These are phyloP conservation scores for Nemania bipapillata DNA, from an alignment of 2,329 filamentous ascomycete genomes.

Conservation along the genomic window DNA sequence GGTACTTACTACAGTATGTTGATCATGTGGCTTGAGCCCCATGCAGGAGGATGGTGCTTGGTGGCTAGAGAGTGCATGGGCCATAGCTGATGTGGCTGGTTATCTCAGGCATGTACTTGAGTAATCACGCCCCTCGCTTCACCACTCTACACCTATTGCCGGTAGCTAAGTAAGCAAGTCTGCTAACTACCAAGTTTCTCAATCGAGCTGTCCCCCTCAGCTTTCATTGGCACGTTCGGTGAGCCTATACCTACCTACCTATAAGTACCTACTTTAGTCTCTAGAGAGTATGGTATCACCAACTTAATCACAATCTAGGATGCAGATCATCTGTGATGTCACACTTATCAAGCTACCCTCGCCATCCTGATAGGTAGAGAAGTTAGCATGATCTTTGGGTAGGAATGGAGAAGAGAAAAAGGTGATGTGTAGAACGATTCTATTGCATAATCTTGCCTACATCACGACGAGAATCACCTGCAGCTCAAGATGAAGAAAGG, in stretches of 20 bases:
- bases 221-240: not conserved
- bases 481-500: not conserved
- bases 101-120: too few species aligned
- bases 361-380: conserved; percentile 27
- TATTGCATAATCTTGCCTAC: conserved; percentile 11
- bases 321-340: conserved; percentile 24
- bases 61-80: conserved; percentile 23
- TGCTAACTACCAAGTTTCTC: too few species aligned
- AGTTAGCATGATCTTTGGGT: not conserved
- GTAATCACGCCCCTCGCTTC: not conserved
- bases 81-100: conserved; percentile 15
- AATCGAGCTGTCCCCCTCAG: too few species aligned
- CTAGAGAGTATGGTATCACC: not conserved
- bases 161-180: too few species aligned
- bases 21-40: conserved; percentile 10
- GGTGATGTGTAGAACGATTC: conserved; percentile 25
- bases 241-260: not conserved
- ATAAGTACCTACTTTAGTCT: not conserved
- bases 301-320: conserved; percentile 18
- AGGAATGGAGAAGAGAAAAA: not conserved
- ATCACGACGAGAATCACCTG: conserved; percentile 19
- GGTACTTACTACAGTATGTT: too few species aligned
- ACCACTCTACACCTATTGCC: too few species aligned
- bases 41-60: not conserved
- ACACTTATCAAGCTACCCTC: conserved; percentile 15